Conservation (phyloP, 306 rosid genomes). For the Mimosa pudica region DNA sequence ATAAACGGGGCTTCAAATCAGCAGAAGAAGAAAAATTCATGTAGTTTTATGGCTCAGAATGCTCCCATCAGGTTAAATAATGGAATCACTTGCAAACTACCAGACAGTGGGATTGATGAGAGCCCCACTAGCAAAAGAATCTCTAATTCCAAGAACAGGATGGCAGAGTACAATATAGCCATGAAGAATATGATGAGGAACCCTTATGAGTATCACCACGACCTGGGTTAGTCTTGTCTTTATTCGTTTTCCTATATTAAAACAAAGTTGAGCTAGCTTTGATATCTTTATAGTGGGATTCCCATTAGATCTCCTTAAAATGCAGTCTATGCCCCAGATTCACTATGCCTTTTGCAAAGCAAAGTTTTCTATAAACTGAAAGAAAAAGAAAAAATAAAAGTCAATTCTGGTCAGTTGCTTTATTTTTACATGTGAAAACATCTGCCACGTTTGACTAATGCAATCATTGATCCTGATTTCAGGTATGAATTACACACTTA, state of each 20-base stretch:
- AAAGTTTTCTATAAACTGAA: neutral
- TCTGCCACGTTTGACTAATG: constrained; percentile 29
- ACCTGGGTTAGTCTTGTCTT: constrained; percentile 73
- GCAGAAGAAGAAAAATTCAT: constrained; percentile 23
- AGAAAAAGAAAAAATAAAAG: neutral
- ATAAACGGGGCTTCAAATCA: constrained; percentile 35
- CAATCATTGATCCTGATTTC: constrained; percentile 42
- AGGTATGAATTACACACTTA: constrained; percentile 89
- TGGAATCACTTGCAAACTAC: constrained; percentile 50
- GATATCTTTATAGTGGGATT: neutral
- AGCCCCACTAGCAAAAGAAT: constrained; percentile 38
- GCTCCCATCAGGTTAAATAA: constrained; percentile 18
- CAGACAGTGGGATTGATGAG: constrained; percentile 63
- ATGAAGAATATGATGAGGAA: constrained; percentile 94
- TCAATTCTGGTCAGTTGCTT: constrained; percentile 1
- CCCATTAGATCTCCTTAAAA: constrained; percentile 1
- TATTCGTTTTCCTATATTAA: constrained; percentile 7
- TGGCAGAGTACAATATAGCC: constrained; percentile 81
- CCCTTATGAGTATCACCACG: constrained; percentile 95
- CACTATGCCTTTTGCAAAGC: neutral
- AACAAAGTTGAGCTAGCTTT: neutral
- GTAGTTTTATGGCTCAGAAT: constrained; percentile 34
- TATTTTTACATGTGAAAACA: neutral
- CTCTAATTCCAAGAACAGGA: constrained; percentile 49
- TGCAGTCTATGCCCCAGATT: constrained; percentile 6